phyloP scores from a whole-genome alignment of 2,329 filamentous ascomycete species.

The Penicillium sp. region DNA sequence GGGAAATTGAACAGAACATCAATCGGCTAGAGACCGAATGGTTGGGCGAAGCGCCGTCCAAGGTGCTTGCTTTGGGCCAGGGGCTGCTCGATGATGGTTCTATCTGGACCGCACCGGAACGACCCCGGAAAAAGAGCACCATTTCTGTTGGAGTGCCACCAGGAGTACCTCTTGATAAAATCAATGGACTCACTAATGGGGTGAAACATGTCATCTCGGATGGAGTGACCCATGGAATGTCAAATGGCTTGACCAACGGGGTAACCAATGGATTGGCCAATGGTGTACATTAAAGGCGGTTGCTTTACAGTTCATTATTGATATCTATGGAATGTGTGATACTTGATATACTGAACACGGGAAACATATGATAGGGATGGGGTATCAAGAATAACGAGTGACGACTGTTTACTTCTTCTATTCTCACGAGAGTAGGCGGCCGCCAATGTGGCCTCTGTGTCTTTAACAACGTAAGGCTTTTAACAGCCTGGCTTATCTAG shows the following conservation, averaged over 20 bases:
- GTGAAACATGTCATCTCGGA: background rate
- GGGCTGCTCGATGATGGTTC: constrained; percentile 32
- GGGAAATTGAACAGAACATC: constrained; percentile 47
- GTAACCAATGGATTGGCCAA: constrained; percentile 7
- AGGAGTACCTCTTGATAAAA: constrained; percentile 17
- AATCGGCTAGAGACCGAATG: constrained; percentile 44
- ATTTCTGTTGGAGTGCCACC: constrained; percentile 23
- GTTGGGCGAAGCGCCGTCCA: constrained; percentile 44
- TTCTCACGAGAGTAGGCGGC: background rate
- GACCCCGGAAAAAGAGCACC: constrained; percentile 19
- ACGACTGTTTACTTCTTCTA: background rate
- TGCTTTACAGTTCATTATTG: background rate
- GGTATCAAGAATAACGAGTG: background rate
- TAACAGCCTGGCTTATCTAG: background rate
- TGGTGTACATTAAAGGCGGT: constrained; percentile 13
- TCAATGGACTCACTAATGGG: constrained; percentile 16
- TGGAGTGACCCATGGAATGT: constrained; percentile 1
- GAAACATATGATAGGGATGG: background rate
- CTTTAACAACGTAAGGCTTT: background rate
- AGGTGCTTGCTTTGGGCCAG: constrained; percentile 38
- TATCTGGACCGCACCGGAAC: constrained; percentile 22
- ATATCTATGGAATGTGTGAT: background rate
- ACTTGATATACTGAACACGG: background rate
- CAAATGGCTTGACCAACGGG: background rate
- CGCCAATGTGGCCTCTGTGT: background rate